Evolutionary conservation across 2,329 filamentous ascomycete genomes (phyloP).

Genomic region (Alternaria gansuensis): DNA sequence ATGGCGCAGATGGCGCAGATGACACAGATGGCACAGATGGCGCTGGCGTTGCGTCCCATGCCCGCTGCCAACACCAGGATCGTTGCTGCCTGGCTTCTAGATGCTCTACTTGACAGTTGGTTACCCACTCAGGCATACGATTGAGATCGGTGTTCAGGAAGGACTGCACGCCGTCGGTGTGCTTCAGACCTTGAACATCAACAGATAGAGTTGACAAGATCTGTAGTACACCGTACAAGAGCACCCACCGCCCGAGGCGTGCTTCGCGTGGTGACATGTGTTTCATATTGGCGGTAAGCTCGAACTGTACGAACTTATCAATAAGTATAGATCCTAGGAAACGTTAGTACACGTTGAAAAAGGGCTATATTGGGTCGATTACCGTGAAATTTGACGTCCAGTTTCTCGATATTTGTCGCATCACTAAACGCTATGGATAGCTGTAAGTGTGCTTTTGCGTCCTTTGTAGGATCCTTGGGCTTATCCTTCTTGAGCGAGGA

Average conservation of each 20-base stretch:
- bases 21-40: conserved; percentile 24
- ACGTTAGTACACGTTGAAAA: conserved; percentile 15
- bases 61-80: conserved; percentile 51
- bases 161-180: conserved; percentile 51
- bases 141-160: conserved; percentile 54
- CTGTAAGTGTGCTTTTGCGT: conserved; percentile 53
- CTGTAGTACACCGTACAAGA: conserved; percentile 56
- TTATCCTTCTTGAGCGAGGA: conserved; percentile 50
- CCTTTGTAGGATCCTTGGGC: conserved; percentile 40
- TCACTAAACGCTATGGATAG: conserved; percentile 53
- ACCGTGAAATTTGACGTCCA: conserved; percentile 51
- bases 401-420: conserved; percentile 54
- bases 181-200: conserved; percentile 52
- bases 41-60: conserved; percentile 40
- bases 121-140: conserved; percentile 51
- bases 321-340: conserved; percentile 50
- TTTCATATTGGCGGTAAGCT: conserved; percentile 49
- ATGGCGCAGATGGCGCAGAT: conserved; percentile 24
- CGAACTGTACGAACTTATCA: conserved; percentile 54
- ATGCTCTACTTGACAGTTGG: conserved; percentile 36
- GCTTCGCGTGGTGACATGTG: conserved; percentile 52
- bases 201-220: conserved; percentile 55
- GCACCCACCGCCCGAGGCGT: conserved; percentile 56
- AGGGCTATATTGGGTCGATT: neutral
- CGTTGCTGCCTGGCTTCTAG: conserved; percentile 45